Percentiles rank a stretch among this genome's conserved stretches.
Evolutionary conservation across 1,139 yeast genomes (phyloP).

Genomic region (Candida sp.): DNA sequence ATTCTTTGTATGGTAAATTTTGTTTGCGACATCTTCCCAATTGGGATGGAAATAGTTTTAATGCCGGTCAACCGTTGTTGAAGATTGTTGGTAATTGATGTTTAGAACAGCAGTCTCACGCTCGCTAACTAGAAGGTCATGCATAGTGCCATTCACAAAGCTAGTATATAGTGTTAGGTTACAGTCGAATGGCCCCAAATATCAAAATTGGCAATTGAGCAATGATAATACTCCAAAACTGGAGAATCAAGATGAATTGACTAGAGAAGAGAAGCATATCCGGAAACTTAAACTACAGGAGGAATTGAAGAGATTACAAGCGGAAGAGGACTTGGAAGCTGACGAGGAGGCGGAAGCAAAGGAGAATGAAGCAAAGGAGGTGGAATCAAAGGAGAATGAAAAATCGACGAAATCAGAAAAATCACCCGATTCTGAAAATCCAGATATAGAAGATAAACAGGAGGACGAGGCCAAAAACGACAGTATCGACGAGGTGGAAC

Average conservation of each 20-base stretch:
- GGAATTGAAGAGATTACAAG: conserved; percentile 1
- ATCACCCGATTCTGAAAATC: too few relatives aligned
- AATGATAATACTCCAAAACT: background rate
- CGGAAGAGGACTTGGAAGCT: conserved; percentile 1
- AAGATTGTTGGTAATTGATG: background rate
- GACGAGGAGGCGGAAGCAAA: background rate
- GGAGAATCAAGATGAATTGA: background rate
- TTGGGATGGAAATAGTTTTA: background rate
- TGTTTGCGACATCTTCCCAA: background rate
- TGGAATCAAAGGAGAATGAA: background rate
- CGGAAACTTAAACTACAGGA: conserved; percentile 2
- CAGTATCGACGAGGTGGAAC: background rate
- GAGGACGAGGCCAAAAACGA: background rate
- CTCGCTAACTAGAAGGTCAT: background rate
- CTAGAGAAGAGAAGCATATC: conserved; percentile 1
- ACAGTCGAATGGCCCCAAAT: background rate
- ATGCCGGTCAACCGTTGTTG: background rate
- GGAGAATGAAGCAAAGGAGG: background rate
- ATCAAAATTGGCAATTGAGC: background rate
- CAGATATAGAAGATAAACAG: background rate
- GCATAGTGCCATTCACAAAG: background rate
- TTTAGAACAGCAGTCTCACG: background rate
- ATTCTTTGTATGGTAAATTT: too few relatives aligned
- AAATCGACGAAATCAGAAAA: background rate
- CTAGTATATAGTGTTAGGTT: background rate